Evolutionary conservation across 2,329 filamentous ascomycete genomes (phyloP).

Genomic region (Nemania diffusa): DNA sequence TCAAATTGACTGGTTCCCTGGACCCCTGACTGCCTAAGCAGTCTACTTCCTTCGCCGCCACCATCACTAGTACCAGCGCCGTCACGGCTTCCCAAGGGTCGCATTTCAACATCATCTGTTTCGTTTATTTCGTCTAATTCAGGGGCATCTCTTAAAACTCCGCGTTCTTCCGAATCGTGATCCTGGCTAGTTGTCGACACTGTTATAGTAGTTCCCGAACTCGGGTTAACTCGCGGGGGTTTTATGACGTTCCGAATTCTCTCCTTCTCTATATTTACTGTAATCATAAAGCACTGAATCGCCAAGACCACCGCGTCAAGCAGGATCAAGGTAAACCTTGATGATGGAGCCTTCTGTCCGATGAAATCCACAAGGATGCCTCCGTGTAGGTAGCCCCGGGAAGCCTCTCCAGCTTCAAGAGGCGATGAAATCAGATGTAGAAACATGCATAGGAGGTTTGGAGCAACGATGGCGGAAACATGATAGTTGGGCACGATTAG

Average conservation of each 20-base stretch:
- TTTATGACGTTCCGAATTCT: constrained; percentile 62
- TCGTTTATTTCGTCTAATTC: constrained; percentile 51
- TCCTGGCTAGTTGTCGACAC: constrained; percentile 54
- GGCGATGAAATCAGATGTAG: constrained; percentile 67
- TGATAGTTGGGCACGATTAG: constrained; percentile 67
- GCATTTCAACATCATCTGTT: constrained; percentile 59
- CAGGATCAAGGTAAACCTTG: constrained; percentile 64
- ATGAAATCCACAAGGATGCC: constrained; percentile 75
- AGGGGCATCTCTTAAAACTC: constrained; percentile 56
- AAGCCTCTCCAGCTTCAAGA: constrained; percentile 67
- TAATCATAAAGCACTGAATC: constrained; percentile 72
- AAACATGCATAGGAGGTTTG: constrained; percentile 70
- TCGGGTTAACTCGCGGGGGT: constrained; percentile 44
- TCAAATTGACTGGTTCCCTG: constrained; percentile 43
- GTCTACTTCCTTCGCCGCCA: constrained; percentile 45
- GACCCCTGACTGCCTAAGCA: constrained; percentile 40
- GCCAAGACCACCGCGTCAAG: constrained; percentile 66
- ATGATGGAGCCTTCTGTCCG: constrained; percentile 71
- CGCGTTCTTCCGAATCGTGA: constrained; percentile 67
- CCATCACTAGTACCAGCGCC: constrained; percentile 9
- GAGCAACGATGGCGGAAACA: constrained; percentile 66
- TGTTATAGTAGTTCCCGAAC: constrained; percentile 41
- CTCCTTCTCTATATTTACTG: constrained; percentile 70
- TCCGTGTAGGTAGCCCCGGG: constrained; percentile 73
- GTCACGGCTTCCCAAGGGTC: constrained; percentile 48